Conservation (phyloP, 495 filamentous ascomycete genomes). For the Penicillium bialowiezense region DNA sequence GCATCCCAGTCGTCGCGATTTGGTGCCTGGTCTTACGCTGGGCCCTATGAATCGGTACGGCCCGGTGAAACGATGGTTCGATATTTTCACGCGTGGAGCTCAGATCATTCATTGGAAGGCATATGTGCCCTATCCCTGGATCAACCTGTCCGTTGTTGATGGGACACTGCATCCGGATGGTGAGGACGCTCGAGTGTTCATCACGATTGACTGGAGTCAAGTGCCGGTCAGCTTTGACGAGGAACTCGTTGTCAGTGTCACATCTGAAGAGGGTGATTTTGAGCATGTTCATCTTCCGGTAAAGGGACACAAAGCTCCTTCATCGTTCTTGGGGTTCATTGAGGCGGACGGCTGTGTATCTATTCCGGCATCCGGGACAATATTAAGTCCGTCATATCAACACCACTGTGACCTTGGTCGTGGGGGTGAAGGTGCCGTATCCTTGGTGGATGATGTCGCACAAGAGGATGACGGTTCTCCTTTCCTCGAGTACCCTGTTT, state of each 20-base stretch:
- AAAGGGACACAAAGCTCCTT: conserved; percentile 48
- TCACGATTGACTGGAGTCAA: conserved; percentile 40
- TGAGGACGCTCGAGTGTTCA: conserved; percentile 49
- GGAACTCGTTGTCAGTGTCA: conserved; percentile 37
- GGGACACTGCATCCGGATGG: conserved; percentile 49
- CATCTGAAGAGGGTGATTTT: conserved; percentile 51
- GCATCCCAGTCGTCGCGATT: conserved; percentile 52
- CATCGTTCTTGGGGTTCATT: conserved; percentile 60
- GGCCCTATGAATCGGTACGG: conserved; percentile 62
- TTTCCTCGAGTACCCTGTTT: conserved; percentile 60
- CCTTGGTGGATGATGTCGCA: too few species aligned
- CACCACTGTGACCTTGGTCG: conserved; percentile 17
- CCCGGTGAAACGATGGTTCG: conserved; percentile 58
- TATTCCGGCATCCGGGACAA: conserved; percentile 19
- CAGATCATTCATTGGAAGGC: conserved; percentile 56
- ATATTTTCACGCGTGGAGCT: conserved; percentile 64
- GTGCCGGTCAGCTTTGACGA: conserved; percentile 12
- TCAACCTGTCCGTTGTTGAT: conserved; percentile 52
- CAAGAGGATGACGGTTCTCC: neutral
- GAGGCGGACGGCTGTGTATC: conserved; percentile 58
- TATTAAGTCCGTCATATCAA: conserved; percentile 32
- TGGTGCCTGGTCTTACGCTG: conserved; percentile 47
- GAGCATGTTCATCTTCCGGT: conserved; percentile 57
- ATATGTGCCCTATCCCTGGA: conserved; percentile 49
- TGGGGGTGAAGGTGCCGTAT: conserved; percentile 6